Evolutionary conservation across 169 alveolate species (phyloP).

Genomic region (Plasmodium cynomolgi): DNA sequence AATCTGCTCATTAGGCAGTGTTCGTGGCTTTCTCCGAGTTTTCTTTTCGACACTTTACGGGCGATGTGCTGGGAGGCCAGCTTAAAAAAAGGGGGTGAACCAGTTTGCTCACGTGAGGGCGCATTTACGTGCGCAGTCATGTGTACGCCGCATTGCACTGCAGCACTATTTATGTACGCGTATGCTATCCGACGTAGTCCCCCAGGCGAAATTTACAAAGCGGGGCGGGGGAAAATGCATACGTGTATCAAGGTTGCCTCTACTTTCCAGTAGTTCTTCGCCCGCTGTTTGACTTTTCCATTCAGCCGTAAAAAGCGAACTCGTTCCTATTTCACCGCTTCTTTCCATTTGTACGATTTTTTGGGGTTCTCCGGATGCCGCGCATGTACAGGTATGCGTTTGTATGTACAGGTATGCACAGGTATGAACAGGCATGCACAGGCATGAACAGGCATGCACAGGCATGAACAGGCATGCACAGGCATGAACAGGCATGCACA

Average conservation of each 20-base stretch:
- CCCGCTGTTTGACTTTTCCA: background rate
- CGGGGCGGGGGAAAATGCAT: background rate
- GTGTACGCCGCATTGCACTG: background rate
- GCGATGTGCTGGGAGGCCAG: background rate
- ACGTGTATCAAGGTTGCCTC: background rate
- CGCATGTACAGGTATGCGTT: background rate
- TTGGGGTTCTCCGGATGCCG: background rate
- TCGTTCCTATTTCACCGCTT: background rate
- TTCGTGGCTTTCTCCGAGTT: background rate
- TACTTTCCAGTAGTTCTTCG: background rate
- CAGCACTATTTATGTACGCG: background rate
- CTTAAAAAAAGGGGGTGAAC: background rate
- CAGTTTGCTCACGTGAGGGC: background rate
- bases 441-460: background rate
- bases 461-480: background rate
- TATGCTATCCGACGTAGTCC: background rate
- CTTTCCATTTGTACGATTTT: background rate
- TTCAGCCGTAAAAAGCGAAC: background rate
- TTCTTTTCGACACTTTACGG: background rate
- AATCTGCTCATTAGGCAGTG: background rate
- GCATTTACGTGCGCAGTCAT: background rate
- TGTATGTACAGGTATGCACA: background rate
- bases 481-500: background rate
- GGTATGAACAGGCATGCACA: no score
- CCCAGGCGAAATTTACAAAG: background rate